Evolutionary conservation across 2,329 filamentous ascomycete genomes (phyloP), one percentile per base, ranked within the genome.

Genomic region (Xylogone sp.): DNA sequence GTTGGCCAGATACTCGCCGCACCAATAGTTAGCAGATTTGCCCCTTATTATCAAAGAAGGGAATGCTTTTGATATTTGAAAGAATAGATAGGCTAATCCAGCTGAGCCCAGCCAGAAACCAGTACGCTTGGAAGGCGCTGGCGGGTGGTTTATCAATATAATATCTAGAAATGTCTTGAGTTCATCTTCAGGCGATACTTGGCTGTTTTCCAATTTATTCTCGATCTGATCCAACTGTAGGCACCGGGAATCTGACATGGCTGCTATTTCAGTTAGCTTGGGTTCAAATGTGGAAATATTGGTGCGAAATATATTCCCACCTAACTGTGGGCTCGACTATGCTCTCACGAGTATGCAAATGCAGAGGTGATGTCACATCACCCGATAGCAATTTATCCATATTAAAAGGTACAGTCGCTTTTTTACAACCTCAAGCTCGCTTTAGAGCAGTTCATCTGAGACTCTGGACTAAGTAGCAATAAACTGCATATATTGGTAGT

Each of bases 31-130:
- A 12, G 50, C 50, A 4, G 20, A 20, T 29, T 43, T 47, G 20
- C 53, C 50, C 12, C 52, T 21, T 19, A 57, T 73, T 71, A 51
- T 77, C 71, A 74, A 50, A 78, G 34, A 39, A 16, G 34, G 34
- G n/a, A 39, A 39, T 16, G 8, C 12, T 39, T 39, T 39, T 5
- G n/a, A 7, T 39, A 39, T 16, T 39, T 39, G 34, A 5, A 39
- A 39, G 34, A 39, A 39, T 18, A 39, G n/a, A 18, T 39, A 39
- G 10, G 34, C 34, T 7, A 39, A 16, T 16, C 34, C 34, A 39
- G 12, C n/a, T 13, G 34, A 39, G 5, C 34, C 34, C 13, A 39
- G 34, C 34, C 34, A 39, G 34, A 39, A 39, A 39, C 34, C 34
- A 9, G 8, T 16, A 16, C 13, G 10, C 13, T 39, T 39, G n/a